These are phyloP conservation scores for Iodosphaeria phyllophila DNA, from an alignment of 2,329 filamentous ascomycete genomes.

Conservation along the genomic window DNA sequence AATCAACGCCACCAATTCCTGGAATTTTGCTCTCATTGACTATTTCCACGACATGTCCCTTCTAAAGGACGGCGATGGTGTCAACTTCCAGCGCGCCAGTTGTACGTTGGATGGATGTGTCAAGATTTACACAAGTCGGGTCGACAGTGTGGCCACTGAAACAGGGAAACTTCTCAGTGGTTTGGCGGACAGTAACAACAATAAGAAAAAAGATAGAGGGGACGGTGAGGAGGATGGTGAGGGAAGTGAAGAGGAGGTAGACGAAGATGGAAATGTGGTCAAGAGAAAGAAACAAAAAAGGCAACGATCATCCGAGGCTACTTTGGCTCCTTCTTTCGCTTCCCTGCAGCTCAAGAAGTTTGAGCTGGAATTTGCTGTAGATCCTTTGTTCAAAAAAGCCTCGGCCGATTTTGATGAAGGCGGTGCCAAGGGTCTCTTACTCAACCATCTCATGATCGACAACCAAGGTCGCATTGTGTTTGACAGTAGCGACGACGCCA, in stretches of 20 bases:
- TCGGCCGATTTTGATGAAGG: conserved; percentile 97
- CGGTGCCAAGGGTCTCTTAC: conserved; percentile 79
- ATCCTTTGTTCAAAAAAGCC: conserved; percentile 97
- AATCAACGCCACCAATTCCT: conserved; percentile 95
- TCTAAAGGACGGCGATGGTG: conserved; percentile 84
- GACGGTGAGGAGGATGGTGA: conserved; percentile 52
- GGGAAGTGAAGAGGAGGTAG: conserved; percentile 42
- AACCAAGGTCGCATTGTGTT: conserved; percentile 85
- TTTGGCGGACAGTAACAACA: conserved; percentile 69
- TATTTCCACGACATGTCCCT: conserved; percentile 99
- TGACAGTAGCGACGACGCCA: conserved; percentile 83
- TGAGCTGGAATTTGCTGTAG: conserved; percentile 88
- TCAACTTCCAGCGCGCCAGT: conserved; percentile 97
- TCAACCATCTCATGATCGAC: conserved; percentile 96
- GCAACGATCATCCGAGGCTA: conserved; percentile 77
- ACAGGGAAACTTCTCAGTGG: conserved; percentile 90
- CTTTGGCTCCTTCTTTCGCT: conserved; percentile 72
- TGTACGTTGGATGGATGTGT: conserved; percentile 96
- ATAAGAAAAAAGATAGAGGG: conserved; percentile 52
- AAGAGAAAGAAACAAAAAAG: conserved; percentile 55
- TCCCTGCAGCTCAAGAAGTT: conserved; percentile 91
- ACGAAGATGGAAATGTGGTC: conserved; percentile 37
- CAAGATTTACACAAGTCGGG: conserved; percentile 96
- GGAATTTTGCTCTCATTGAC: conserved; percentile 99
- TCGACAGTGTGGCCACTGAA: conserved; percentile 95